Base-by-base conservation (phyloP, 495 filamentous ascomycete species). In the Pseudevernia furfuracea region DNA sequence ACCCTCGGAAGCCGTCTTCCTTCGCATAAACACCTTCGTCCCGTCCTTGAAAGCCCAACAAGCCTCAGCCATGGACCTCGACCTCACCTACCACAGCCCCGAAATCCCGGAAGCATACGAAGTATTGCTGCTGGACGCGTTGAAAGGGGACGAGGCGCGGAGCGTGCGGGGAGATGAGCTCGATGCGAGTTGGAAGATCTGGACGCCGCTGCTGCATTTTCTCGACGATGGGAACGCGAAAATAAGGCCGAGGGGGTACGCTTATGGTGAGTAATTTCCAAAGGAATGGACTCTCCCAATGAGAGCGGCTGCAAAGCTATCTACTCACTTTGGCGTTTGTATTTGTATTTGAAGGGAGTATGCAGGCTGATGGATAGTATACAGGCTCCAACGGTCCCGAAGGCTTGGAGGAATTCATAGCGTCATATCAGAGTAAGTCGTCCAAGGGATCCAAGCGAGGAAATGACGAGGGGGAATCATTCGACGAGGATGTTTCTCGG, bases 41-140 rank as follows among this genome's bases (percentile, higher is more conserved):
- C 89, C 89, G 14, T 89, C 88, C 62, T 77, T 92, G 67, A 89
- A 83, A 76, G 90, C 91, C 85, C 88, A 91, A 76, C 88, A 91
- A 76, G 91, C 89, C 19, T 89, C 91, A 19, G 88, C 91, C 62
- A 92, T 89, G 30, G 89, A 92, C 75, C 84, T 93, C 43, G 89
- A 93, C 71, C 79, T 93, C 59, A 92, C 89, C 46, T 93, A 93
- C 76, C 81, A 89, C 67, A 82, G 89, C 70, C 85, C 87, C 38
- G 91, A 92, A 78, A 92, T 93, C 58, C 89, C 89, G 34, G 90
- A 93, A 79, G 89, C 89, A 0, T 93, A 93, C 76, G 90, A 93
- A 74, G 88, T 87, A 36, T 79, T 93, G 62, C 90, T 93, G 65
- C 78, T 92, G 37, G 90, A 93, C 72, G 89, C 89, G 60, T 74